phyloP scores from a whole-genome alignment of 2,329 filamentous ascomycete genomes.

The Apiospora rasikravindrae region DNA sequence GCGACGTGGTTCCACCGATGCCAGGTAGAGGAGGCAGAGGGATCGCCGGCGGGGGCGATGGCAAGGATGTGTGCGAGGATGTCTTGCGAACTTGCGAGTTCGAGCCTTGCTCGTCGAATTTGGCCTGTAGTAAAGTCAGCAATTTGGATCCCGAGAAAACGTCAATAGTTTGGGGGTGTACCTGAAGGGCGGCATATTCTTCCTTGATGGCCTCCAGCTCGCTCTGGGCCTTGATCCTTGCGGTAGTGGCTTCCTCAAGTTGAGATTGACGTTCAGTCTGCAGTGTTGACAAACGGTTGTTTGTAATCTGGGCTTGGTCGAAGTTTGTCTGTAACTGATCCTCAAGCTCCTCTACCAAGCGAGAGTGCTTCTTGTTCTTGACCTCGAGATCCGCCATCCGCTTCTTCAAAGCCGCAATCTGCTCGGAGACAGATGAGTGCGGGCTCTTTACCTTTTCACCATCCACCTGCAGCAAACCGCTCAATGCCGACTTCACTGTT shows the following conservation, averaged over 20 bases:
- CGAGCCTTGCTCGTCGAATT: constrained; percentile 38
- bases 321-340: constrained; percentile 95
- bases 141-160: neutral
- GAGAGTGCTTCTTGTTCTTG: constrained; percentile 87
- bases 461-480: constrained; percentile 59
- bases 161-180: constrained; percentile 47
- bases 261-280: constrained; percentile 76
- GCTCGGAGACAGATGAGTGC: constrained; percentile 56
- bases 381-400: constrained; percentile 66
- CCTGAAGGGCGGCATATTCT: constrained; percentile 79
- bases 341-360: constrained; percentile 93
- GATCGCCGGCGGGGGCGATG: constrained; percentile 92
- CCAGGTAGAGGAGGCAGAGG: constrained; percentile 90
- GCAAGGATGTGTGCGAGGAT: constrained; percentile 79
- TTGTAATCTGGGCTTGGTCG: constrained; percentile 85
- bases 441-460: constrained; percentile 49
- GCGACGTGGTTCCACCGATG: constrained; percentile 56
- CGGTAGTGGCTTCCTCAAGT: constrained; percentile 77
- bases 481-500: constrained; percentile 59
- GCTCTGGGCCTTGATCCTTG: constrained; percentile 65
- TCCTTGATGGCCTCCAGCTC: constrained; percentile 72
- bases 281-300: constrained; percentile 83
- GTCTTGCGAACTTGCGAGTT: constrained; percentile 82
- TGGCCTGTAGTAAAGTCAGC: constrained; percentile 31
- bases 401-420: constrained; percentile 67